These are phyloP conservation scores for Lyophyllum semitale DNA, from an alignment of 768 basidiomycete genomes.

Conservation along the genomic window DNA sequence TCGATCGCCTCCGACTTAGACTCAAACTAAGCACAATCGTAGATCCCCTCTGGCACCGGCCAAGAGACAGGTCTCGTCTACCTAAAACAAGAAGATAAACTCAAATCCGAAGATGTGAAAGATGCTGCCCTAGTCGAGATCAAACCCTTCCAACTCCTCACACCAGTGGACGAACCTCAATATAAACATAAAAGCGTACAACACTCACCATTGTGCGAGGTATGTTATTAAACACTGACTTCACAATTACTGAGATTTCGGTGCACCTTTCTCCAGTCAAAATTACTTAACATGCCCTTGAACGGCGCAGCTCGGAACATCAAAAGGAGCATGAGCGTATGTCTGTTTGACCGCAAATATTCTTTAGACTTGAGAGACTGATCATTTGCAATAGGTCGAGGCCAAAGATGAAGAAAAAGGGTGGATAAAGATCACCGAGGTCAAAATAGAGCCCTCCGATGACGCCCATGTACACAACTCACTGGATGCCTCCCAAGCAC, in stretches of 20 bases:
- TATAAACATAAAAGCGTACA: background rate
- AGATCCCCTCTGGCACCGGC: background rate
- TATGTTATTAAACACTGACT: too few species aligned
- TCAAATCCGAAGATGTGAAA: background rate
- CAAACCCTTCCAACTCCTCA: background rate
- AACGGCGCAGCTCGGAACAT: too few species aligned
- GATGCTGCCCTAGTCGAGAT: conserved; percentile 5
- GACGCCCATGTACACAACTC: too few species aligned
- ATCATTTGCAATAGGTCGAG: background rate
- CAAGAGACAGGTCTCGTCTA: background rate
- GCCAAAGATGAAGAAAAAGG: background rate
- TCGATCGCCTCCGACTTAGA: too few species aligned
- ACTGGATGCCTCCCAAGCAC: background rate
- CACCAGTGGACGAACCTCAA: background rate
- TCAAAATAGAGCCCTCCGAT: background rate
- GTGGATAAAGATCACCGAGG: background rate
- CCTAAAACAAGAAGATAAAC: background rate
- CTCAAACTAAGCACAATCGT: too few species aligned
- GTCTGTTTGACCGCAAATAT: too few species aligned
- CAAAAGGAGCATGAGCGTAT: too few species aligned
- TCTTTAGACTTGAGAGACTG: background rate
- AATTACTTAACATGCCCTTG: too few species aligned
- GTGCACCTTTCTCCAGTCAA: too few species aligned
- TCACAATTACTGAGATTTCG: too few species aligned
- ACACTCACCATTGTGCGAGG: background rate